Conservation (phyloP, 2,329 filamentous ascomycete species). For the Laburnicola sp. region DNA sequence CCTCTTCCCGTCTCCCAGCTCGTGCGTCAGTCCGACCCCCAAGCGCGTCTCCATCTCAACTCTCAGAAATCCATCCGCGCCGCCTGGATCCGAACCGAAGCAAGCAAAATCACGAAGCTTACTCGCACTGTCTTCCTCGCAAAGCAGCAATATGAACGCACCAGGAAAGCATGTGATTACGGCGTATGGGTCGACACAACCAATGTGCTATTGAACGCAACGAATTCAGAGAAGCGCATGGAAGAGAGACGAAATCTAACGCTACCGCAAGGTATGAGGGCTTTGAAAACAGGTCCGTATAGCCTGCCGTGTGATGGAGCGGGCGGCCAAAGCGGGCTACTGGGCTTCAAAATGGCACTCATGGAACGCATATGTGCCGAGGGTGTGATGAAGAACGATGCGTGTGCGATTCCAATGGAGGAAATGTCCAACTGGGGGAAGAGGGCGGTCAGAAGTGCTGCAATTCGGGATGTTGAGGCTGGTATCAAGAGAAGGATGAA, state of each 20-base stretch:
- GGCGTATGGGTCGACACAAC: constrained; percentile 1
- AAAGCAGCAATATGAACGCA: constrained; percentile 1
- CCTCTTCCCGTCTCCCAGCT: neutral
- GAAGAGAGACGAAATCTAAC: constrained; percentile 24
- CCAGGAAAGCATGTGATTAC: constrained; percentile 3
- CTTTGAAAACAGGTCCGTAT: constrained; percentile 13
- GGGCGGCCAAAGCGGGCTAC: neutral
- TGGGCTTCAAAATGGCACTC: constrained; percentile 24
- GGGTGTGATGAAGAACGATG: constrained; percentile 3
- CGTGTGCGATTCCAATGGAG: constrained; percentile 1
- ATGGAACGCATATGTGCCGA: constrained; percentile 25
- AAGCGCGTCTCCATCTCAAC: constrained; percentile 7
- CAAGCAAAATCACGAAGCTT: constrained; percentile 13
- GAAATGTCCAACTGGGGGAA: constrained; percentile 13
- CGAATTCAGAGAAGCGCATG: constrained; percentile 17
- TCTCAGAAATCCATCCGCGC: constrained; percentile 13
- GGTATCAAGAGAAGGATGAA: neutral
- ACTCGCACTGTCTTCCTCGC: neutral
- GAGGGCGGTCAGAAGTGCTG: constrained; percentile 13
- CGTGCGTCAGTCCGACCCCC: neutral
- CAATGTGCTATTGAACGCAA: neutral
- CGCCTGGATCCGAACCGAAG: constrained; percentile 21
- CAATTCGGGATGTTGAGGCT: constrained; percentile 1
- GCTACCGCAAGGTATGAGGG: constrained; percentile 15
- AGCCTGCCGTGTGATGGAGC: constrained; percentile 2